These are phyloP conservation scores for Petrea volubilis DNA, from an alignment of 257 asterid species.

Conservation along the genomic window DNA sequence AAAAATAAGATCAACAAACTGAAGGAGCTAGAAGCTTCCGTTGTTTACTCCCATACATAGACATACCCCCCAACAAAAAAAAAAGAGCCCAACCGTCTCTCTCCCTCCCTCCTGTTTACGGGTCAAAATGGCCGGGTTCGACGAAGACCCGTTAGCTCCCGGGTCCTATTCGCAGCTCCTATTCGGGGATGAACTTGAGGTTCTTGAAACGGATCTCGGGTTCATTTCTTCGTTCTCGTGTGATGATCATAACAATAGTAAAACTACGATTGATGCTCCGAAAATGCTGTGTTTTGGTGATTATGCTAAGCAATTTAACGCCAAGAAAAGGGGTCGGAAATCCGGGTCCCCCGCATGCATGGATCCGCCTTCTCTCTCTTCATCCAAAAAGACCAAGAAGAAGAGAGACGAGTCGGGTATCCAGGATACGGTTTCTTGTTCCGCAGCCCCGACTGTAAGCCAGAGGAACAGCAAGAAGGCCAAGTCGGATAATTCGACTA, in stretches of 20 bases:
- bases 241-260: neutral
- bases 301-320: constrained; percentile 21
- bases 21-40: constrained; percentile 45
- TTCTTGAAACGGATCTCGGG: constrained; percentile 35
- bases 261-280: constrained; percentile 23
- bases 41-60: constrained; percentile 39
- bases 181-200: constrained; percentile 41
- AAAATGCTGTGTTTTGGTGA: constrained; percentile 76
- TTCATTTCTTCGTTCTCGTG: constrained; percentile 35
- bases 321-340: constrained; percentile 30
- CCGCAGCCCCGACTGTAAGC: constrained; percentile 36
- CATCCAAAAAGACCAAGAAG: constrained; percentile 38
- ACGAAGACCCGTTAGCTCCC: constrained; percentile 43
- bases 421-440: constrained; percentile 17
- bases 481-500: constrained; percentile 34
- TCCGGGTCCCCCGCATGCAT: constrained; percentile 50
- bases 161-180: constrained; percentile 72
- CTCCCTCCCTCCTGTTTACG: neutral
- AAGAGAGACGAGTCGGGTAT: constrained; percentile 49
- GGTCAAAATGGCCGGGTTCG: constrained; percentile 49
- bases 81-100: neutral
- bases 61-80: too few species aligned
- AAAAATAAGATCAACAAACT: too few species aligned
- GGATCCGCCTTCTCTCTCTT: constrained; percentile 40
- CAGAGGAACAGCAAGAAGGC: constrained; percentile 52